Conservation (phyloP, 495 filamentous ascomycete species). For the Aspergillus leporis region DNA sequence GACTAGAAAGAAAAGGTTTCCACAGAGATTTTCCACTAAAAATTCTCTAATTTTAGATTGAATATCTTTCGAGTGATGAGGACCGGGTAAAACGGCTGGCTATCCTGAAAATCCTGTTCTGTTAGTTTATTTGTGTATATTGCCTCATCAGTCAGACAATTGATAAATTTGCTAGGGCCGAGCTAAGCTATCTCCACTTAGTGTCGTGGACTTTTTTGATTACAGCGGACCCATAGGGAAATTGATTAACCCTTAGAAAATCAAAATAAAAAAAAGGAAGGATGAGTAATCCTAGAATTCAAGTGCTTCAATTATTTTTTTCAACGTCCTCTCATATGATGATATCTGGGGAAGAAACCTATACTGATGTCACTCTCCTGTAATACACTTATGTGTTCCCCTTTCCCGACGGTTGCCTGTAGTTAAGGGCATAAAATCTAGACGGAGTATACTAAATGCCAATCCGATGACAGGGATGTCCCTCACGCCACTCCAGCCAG, state of each 20-base stretch:
- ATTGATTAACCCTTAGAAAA: neutral
- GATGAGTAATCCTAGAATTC: neutral
- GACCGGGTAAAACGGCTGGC: neutral
- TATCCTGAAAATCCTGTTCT: neutral
- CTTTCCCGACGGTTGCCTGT: neutral
- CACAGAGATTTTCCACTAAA: neutral
- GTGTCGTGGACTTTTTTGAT: neutral
- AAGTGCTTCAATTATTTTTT: neutral
- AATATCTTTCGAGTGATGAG: neutral
- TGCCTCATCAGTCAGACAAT: neutral
- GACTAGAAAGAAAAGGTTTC: neutral
- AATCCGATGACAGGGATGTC: neutral
- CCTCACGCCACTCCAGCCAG: neutral
- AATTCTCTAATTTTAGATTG: neutral
- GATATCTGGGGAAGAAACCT: neutral
- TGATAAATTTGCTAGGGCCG: neutral
- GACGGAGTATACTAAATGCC: neutral
- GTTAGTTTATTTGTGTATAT: neutral
- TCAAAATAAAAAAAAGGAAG: neutral
- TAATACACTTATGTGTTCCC: neutral
- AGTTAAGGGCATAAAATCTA: neutral
- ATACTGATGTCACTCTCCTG: neutral
- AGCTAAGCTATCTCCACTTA: neutral
- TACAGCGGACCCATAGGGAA: neutral
- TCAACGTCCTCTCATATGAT: neutral